Evolutionary conservation across 139 green algal species (phyloP).

Genomic region (Microglena sp.): DNA sequence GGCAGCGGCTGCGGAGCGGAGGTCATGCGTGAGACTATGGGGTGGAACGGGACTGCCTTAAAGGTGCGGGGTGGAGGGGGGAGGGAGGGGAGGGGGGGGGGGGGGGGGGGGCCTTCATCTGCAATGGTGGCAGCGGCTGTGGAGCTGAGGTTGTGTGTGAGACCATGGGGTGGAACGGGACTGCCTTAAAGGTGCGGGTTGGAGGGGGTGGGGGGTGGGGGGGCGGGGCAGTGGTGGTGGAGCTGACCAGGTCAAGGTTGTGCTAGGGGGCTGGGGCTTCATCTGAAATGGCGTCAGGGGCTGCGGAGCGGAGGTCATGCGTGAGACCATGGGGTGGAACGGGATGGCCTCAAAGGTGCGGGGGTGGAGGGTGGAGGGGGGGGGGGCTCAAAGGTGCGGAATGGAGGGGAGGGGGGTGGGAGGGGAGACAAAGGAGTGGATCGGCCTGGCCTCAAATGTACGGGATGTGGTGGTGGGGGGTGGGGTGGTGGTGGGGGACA

Average conservation of each 20-base stretch:
- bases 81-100: too few species aligned
- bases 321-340: conserved; percentile 12
- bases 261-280: conserved; percentile 21
- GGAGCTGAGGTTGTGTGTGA: conserved; percentile 1
- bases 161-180: conserved; percentile 13
- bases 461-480: too few species aligned
- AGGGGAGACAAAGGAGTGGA: too few species aligned
- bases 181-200: background rate
- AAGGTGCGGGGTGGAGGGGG: too few species aligned
- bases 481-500: too few species aligned
- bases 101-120: conserved; percentile 17
- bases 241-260: conserved; percentile 1
- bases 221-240: background rate
- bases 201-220: background rate
- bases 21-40: conserved; percentile 9
- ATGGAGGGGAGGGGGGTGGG: too few species aligned
- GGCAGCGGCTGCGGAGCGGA: conserved; percentile 14
- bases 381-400: too few species aligned
- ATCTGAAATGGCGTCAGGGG: conserved; percentile 19
- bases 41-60: background rate
- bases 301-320: conserved; percentile 12
- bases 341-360: background rate
- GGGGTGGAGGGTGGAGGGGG: too few species aligned
- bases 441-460: too few species aligned
- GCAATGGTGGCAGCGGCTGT: conserved; percentile 19